Evolutionary conservation across 2,329 filamentous ascomycete species (phyloP).

Genomic region (Gnomoniopsis sp.): DNA sequence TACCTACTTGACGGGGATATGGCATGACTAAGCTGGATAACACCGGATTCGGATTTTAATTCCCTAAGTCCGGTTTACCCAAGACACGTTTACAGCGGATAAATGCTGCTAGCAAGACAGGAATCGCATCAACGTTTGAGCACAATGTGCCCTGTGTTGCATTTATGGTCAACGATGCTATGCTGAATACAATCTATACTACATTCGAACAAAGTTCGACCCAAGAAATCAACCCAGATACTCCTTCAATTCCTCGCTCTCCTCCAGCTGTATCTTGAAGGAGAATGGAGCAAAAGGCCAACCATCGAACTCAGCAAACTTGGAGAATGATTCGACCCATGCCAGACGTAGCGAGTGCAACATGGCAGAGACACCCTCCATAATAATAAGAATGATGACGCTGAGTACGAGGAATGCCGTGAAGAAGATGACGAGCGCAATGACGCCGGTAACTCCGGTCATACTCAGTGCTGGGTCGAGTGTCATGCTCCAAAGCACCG

Average conservation of each 20-base stretch:
- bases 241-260: slow-evolving; percentile 64
- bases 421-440: slow-evolving; percentile 81
- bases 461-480: slow-evolving; percentile 70
- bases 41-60: no score
- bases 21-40: no score
- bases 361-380: slow-evolving; percentile 97
- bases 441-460: slow-evolving; percentile 65
- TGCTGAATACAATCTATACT: slow-evolving; percentile 11
- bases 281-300: slow-evolving; percentile 86
- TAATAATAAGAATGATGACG: slow-evolving; percentile 70
- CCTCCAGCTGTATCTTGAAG: slow-evolving; percentile 79
- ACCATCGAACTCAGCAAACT: slow-evolving; percentile 90
- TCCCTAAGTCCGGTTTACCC: no score
- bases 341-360: slow-evolving; percentile 86
- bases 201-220: slow-evolving; percentile 3
- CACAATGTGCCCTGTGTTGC: not conserved
- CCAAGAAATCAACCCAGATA: slow-evolving; percentile 41
- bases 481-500: slow-evolving; percentile 97
- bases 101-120: no score
- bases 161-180: slow-evolving; percentile 2
- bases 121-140: no score
- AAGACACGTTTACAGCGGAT: no score
- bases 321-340: slow-evolving; percentile 97
- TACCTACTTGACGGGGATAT: no score
- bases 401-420: slow-evolving; percentile 86